Evolutionary conservation across 164 flowering plant genomes (phyloP).

Genomic region (Saururus chinensis): DNA sequence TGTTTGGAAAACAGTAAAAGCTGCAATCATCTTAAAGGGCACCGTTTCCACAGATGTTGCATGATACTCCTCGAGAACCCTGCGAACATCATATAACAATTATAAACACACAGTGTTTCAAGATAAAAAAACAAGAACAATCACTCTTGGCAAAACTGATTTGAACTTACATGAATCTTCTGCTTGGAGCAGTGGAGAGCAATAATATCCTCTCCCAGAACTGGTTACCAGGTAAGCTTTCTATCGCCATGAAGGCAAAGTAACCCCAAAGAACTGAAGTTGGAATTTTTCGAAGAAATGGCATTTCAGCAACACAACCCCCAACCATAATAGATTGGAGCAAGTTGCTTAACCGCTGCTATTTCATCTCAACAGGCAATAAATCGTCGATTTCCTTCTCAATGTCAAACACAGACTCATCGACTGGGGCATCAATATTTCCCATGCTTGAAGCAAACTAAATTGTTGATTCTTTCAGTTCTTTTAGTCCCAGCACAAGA

Average conservation of each 20-base stretch:
- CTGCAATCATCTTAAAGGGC: slow-evolving; percentile 80
- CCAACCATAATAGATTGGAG: slow-evolving; percentile 89
- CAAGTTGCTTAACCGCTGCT: slow-evolving; percentile 87
- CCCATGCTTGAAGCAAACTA: slow-evolving; percentile 86
- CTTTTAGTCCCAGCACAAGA: slow-evolving; percentile 88
- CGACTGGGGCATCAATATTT: slow-evolving; percentile 77
- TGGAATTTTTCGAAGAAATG: slow-evolving; percentile 83
- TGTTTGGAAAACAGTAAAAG: slow-evolving; percentile 81
- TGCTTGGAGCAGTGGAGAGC: slow-evolving; percentile 92
- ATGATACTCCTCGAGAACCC: slow-evolving; percentile 92
- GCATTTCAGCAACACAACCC: slow-evolving; percentile 98
- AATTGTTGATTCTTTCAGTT: slow-evolving; percentile 81
- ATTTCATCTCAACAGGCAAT: slow-evolving; percentile 94
- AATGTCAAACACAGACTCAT: slow-evolving; percentile 87
- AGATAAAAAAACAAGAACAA: not conserved
- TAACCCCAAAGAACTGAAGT: slow-evolving; percentile 99
- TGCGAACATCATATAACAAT: slow-evolving; percentile 18
- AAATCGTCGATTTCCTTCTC: slow-evolving; percentile 97
- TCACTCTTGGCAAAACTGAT: not conserved
- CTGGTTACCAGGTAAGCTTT: slow-evolving; percentile 97
- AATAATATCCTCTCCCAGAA: slow-evolving; percentile 94
- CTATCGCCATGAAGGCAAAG: slow-evolving; percentile 99
- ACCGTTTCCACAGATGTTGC: slow-evolving; percentile 97
- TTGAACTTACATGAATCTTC: slow-evolving; percentile 75
- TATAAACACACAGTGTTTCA: too few species aligned